Evolutionary conservation across 495 filamentous ascomycete species (phyloP), one percentile per base, ranked within the genome.

Genomic region (Filosporella fistucella): DNA sequence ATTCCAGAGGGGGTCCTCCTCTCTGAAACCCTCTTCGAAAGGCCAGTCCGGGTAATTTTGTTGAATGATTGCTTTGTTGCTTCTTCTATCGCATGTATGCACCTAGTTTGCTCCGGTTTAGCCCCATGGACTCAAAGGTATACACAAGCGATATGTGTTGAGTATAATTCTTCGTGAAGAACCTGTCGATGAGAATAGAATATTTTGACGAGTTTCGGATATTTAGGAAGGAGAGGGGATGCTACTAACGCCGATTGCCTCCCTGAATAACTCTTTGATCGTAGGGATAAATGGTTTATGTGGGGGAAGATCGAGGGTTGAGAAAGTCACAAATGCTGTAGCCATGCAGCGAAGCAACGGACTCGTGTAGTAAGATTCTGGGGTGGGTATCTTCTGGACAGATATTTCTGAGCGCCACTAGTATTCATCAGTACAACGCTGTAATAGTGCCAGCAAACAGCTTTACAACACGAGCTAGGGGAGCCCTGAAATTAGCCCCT

Each of bases 41-140:
- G 21, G 57, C 63, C 75, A 89, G 0, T 41, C 26, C 0, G 85
- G 85, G 55, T 80, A 88, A 14, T 64, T 62, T 11, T 58, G 35
- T 4, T 64, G 57, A 53, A 95, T 89, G 46, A 71, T 76, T 3
- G 67, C 65, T 41, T 74, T 75, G 21, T 52, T 71, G 42, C 72
- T 71, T 1, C 89, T 75, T 12, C 81, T 77, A 60, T 95, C 88
- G 62, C 88, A 95, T 7, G 88, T 91, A 59, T 93, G 88, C 36
- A 82, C n/a, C n/a, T n/a, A n/a, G n/a, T n/a, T n/a, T n/a, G n/a
- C n/a, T n/a, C n/a, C n/a, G n/a, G n/a, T n/a, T n/a, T n/a, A n/a
- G n/a, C n/a, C n/a, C n/a, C n/a, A n/a, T n/a, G n/a, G n/a, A n/a
- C n/a, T n/a, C n/a, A n/a, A n/a, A n/a, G n/a, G n/a, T n/a, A n/a